Evolutionary conservation across 2,329 filamentous ascomycete genomes (phyloP).

Genomic region (Cladophialophora psammophila): DNA sequence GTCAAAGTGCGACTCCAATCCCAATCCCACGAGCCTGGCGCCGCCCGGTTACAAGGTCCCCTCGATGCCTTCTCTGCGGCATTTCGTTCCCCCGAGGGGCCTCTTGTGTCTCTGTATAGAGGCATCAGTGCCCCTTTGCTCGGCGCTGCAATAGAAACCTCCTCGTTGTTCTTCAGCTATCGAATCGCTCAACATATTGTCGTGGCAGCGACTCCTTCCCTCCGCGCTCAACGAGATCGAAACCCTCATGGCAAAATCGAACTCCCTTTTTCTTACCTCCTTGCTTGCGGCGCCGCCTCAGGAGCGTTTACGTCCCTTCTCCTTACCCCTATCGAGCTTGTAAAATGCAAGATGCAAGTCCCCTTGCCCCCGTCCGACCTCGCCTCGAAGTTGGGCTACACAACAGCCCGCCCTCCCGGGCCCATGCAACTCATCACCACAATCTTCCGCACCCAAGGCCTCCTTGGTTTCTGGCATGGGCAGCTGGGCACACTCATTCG

Average conservation of each 20-base stretch:
- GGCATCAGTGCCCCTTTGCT: constrained; percentile 91
- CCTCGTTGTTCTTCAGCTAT: constrained; percentile 92
- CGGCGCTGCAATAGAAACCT: constrained; percentile 90
- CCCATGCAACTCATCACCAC: constrained; percentile 75
- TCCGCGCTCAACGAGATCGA: constrained; percentile 38
- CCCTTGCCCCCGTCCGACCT: constrained; percentile 49
- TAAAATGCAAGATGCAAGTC: constrained; percentile 98
- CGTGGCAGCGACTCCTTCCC: constrained; percentile 67
- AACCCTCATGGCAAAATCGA: constrained; percentile 46
- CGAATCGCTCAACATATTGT: constrained; percentile 69
- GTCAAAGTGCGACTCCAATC: constrained; percentile 97
- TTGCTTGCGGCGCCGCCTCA: constrained; percentile 82
- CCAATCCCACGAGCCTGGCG: constrained; percentile 78
- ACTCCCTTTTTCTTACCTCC: constrained; percentile 76
- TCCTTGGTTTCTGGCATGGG: constrained; percentile 92
- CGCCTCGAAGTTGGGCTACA: constrained; percentile 49
- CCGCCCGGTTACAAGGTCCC: constrained; percentile 64
- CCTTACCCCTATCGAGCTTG: constrained; percentile 92
- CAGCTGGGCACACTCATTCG: constrained; percentile 92
- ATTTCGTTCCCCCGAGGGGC: constrained; percentile 84
- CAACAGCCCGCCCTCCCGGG: constrained; percentile 60
- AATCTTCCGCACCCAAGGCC: constrained; percentile 81
- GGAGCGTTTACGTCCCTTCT: constrained; percentile 89
- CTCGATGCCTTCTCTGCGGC: constrained; percentile 80
- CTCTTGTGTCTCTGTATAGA: constrained; percentile 78